Conservation (phyloP, 2,329 filamentous ascomycete species). For the Aspergillus transmontanensis region DNA sequence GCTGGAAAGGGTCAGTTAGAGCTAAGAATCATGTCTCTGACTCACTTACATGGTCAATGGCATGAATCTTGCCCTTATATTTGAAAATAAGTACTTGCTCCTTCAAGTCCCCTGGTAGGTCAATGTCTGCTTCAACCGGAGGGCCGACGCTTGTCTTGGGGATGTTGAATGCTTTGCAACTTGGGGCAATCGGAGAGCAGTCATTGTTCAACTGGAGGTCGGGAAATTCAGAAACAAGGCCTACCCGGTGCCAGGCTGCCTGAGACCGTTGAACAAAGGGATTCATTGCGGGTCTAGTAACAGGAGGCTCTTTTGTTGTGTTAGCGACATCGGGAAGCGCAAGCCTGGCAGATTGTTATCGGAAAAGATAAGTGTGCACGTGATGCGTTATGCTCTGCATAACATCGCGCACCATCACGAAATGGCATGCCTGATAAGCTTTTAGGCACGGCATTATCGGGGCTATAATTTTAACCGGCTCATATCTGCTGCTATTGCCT, state of each 20-base stretch:
- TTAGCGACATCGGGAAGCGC: background rate
- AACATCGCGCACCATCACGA: background rate
- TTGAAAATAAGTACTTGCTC: conserved; percentile 68
- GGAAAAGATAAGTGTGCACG: background rate
- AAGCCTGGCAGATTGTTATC: background rate
- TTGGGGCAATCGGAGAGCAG: conserved; percentile 46
- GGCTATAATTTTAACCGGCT: background rate
- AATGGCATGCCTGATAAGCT: background rate
- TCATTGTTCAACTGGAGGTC: conserved; percentile 49
- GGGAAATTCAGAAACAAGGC: conserved; percentile 58
- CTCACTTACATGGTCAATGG: conserved; percentile 64
- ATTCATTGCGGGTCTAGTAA: conserved; percentile 19
- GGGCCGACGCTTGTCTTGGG: conserved; percentile 41
- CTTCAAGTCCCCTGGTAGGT: conserved; percentile 47
- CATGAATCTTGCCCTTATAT: conserved; percentile 66
- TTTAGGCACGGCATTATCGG: background rate
- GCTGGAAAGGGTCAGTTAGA: conserved; percentile 41
- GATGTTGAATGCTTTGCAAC: conserved; percentile 63
- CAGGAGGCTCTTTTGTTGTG: background rate
- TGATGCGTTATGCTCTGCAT: background rate
- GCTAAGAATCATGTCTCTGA: background rate
- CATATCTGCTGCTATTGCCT: background rate
- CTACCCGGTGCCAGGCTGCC: conserved; percentile 57
- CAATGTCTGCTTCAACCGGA: conserved; percentile 32
- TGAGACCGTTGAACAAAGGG: conserved; percentile 24